Base-by-base conservation (phyloP, 2,329 filamentous ascomycete species). In the Conoideocrella luteorostrata region DNA sequence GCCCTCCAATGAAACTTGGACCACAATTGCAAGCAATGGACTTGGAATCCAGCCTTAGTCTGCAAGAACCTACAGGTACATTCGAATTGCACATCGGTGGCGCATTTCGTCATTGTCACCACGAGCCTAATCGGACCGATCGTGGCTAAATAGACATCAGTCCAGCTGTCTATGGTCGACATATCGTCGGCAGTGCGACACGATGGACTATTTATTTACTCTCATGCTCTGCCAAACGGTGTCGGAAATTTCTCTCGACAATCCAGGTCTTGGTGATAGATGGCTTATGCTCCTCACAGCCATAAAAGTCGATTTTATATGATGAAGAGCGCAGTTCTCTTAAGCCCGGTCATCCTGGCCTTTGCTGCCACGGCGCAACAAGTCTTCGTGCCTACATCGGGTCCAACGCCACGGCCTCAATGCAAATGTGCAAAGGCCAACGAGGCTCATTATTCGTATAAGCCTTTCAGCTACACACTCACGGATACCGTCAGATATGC, bases 401-500 rank as follows among this genome's bases (percentile, higher is more conserved):
- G 59, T 1, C 57, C 59, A 33, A 55, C 55, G n/a, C 44, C 50
- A 24, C 59, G 58, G 7, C 50, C 53, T 3, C 52, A 58, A 42
- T 62, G 59, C 28, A 53, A 52, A 22, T 26, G 43, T 7, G 41
- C 30, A 13, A 36, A 49, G 29, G 49, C 50, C 9, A 20, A 23
- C 6, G 50, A 60, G 35, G 56, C 59, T 4, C 52, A 48, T 22
- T 61, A 62, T 24, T 50, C 51, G 2, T 54, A 57, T 32, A 56
- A 54, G 2, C 50, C 52, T 1, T 63, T 63, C 32, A 55, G 54
- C 18, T 61, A 56, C 23, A 61, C 57, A 4, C 52, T 59, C n/a
- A 56, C 57, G 1, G 57, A 59, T 4, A 61, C 60, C 7, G 52
- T 62, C 35, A 51, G 60, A 41, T 60, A 60, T 44, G 60, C 60